Conservation (phyloP, 2,329 filamentous ascomycete genomes). For the Xylaria sp. region DNA sequence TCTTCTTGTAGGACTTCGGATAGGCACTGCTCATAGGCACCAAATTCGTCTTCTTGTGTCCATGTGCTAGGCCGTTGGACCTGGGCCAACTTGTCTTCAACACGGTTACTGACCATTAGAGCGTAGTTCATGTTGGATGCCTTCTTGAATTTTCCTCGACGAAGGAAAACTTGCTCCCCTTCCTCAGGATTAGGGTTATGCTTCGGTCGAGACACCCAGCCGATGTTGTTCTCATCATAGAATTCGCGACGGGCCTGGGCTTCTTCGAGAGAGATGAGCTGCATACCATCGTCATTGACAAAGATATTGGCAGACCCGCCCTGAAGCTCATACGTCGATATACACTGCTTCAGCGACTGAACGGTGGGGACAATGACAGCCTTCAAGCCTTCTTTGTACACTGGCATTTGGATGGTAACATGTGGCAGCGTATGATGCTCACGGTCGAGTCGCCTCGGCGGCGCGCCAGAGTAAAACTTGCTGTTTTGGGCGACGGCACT, state of each 20-base stretch:
- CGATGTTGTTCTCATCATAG: constrained; percentile 63
- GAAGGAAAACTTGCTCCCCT: constrained; percentile 57
- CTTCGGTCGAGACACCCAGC: constrained; percentile 58
- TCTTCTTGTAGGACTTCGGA: constrained; percentile 70
- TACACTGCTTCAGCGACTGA: constrained; percentile 60
- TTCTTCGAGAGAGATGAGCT: constrained; percentile 59
- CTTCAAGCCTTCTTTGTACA: constrained; percentile 56
- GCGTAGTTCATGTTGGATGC: constrained; percentile 77
- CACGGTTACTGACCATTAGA: constrained; percentile 69
- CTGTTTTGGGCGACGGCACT: constrained; percentile 52
- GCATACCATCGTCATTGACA: constrained; percentile 72
- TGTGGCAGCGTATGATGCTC: constrained; percentile 51
- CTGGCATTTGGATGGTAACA: constrained; percentile 56
- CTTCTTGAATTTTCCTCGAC: constrained; percentile 72
- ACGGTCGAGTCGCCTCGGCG: constrained; percentile 46
- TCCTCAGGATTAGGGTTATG: constrained; percentile 59
- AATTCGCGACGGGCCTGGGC: constrained; percentile 57
- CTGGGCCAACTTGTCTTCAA: constrained; percentile 69
- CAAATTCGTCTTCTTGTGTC: constrained; percentile 71
- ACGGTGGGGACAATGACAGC: constrained; percentile 61
- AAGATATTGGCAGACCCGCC: constrained; percentile 73
- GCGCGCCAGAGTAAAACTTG: constrained; percentile 51
- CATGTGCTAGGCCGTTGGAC: constrained; percentile 65
- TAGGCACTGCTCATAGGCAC: constrained; percentile 69
- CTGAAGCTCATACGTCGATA: constrained; percentile 63